Evolutionary conservation across 192 early-diverging fungal genomes (phyloP).

Genomic region (Chytriomyces hyalinus): DNA sequence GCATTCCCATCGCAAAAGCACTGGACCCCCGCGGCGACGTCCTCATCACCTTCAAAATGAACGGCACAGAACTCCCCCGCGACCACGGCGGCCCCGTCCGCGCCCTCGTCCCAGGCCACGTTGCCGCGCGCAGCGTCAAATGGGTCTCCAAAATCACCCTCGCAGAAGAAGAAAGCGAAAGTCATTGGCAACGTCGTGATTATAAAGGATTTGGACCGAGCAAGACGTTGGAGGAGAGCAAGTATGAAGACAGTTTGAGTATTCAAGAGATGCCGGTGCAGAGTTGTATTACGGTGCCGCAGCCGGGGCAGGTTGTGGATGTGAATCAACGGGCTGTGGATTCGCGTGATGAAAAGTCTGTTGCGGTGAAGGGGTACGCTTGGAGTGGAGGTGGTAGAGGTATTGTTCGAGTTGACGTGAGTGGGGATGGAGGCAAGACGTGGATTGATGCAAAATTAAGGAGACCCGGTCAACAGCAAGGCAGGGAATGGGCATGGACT

Average conservation of each 20-base stretch:
- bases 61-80: slow-evolving; percentile 40
- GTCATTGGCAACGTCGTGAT: slow-evolving; percentile 54
- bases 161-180: slow-evolving; percentile 45
- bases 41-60: slow-evolving; percentile 76
- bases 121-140: slow-evolving; percentile 89
- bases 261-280: slow-evolving; percentile 83
- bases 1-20: slow-evolving; percentile 70
- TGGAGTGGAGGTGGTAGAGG: slow-evolving; percentile 46
- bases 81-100: slow-evolving; percentile 86
- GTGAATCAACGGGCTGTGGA: slow-evolving; percentile 39
- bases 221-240: slow-evolving; percentile 38
- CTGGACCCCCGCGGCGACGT: slow-evolving; percentile 70
- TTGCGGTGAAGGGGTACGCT: slow-evolving; percentile 59
- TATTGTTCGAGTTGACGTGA: slow-evolving; percentile 53
- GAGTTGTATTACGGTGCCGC: slow-evolving; percentile 71
- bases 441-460: slow-evolving; percentile 70
- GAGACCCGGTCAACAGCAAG: slow-evolving; percentile 27
- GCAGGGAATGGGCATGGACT: slow-evolving; percentile 80
- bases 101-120: slow-evolving; percentile 85
- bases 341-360: slow-evolving; percentile 7
- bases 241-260: slow-evolving; percentile 57
- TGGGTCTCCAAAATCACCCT: slow-evolving; percentile 59
- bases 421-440: slow-evolving; percentile 72
- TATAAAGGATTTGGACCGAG: slow-evolving; percentile 65
- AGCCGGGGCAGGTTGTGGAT: slow-evolving; percentile 24